Base-by-base conservation (phyloP, 1,284 basidiomycete genomes). In the Papiliotrema laurentii region DNA sequence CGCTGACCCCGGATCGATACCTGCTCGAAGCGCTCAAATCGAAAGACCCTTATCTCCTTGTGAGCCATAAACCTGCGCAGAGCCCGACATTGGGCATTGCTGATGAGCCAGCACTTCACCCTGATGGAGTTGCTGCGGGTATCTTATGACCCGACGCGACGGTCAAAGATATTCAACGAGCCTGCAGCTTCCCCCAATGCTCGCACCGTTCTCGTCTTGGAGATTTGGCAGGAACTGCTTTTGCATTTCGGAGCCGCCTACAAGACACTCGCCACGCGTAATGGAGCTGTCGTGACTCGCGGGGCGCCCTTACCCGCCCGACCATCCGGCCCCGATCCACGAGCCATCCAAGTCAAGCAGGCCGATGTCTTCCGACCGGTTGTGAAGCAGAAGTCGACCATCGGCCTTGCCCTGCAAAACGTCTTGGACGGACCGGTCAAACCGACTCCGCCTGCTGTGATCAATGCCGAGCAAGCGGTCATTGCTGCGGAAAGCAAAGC, bases 81-180 rank as follows among this genome's bases (percentile, higher is more conserved):
- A n/a, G n/a, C n/a, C n/a, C n/a, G n/a, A n/a, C n/a, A n/a, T n/a
- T n/a, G n/a, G n/a, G 14, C 28, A 10, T 24, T 25, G 30, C 34
- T 26, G 38, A 50, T 47, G 18, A 52, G 38, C 7, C 36, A 68
- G 65, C 61, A 66, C 54, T 68, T 69, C 56, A 72, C 70, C 1
- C 40, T 69, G n/a, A 63, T 71, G 56, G 70, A 72, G 55, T 56
- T 72, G 2, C 55, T 68, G 19, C 59, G 67, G 24, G 54, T 66
- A 9, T 59, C 59, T 10, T 52, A 63, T 40, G 53, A 51, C 13
- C 54, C 53, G 5, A 24, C 51, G 5, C 59, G 59, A 13, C 58
- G 69, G 6, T 54, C 63, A 33, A 57, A 54, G 18, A 50, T 72
- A 16, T 72, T 72, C 50, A 49, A 54, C 37, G 63, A 65, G 48